Evolutionary conservation across 371 early-diverging fungal genomes (phyloP).

Genomic region (Rhizomucor pusillus): DNA sequence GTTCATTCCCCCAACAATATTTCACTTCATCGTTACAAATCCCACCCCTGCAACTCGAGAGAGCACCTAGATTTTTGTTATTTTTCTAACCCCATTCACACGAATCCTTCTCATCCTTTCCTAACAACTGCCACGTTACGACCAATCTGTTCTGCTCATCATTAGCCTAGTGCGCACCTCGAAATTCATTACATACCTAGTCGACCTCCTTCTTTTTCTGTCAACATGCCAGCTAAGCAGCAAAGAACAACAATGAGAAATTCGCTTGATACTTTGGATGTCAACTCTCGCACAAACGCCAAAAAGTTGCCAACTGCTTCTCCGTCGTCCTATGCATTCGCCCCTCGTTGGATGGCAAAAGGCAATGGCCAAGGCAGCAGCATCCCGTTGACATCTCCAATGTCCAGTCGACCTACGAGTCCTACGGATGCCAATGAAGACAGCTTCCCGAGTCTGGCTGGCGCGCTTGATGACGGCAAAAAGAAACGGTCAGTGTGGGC

Average conservation of each 20-base stretch:
- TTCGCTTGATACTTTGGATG: too few species aligned
- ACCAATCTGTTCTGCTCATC: too few species aligned
- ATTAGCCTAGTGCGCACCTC: too few species aligned
- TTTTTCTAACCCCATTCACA: too few species aligned
- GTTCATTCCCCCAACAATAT: too few species aligned
- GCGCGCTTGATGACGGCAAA: constrained; percentile 11
- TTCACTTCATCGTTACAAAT: too few species aligned
- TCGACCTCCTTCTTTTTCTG: too few species aligned
- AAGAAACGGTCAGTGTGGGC: constrained; percentile 22
- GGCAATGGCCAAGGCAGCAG: constrained; percentile 14
- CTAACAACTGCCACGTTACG: too few species aligned
- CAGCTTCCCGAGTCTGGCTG: constrained; percentile 10
- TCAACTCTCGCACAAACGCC: not conserved
- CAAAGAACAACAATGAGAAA: not conserved
- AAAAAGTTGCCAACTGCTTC: constrained; percentile 11
- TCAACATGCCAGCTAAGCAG: not conserved
- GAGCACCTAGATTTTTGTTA: too few species aligned
- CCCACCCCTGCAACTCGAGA: too few species aligned
- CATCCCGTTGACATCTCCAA: constrained; percentile 7
- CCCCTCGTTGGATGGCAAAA: constrained; percentile 22
- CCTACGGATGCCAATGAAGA: constrained; percentile 8
- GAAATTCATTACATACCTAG: too few species aligned
- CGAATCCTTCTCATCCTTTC: too few species aligned
- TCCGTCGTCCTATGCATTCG: constrained; percentile 16
- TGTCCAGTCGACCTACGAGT: not conserved